phyloP scores from a whole-genome alignment of 176 grass and related monocot species.

The Tuctoria greenei region DNA sequence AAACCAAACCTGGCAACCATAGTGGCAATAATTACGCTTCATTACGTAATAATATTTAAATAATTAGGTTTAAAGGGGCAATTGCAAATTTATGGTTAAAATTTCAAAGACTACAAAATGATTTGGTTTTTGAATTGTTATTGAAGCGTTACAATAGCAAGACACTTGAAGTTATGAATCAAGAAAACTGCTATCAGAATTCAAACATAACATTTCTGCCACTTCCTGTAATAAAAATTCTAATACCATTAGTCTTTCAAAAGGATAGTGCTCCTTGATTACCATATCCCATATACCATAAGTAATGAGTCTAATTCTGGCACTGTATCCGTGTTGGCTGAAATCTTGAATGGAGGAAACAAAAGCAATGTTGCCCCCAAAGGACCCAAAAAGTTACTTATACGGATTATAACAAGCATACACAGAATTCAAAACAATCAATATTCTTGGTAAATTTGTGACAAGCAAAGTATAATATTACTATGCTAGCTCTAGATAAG shows the following conservation, averaged over 20 bases:
- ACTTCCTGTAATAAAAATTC: not conserved
- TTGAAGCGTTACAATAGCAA: not conserved
- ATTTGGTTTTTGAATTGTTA: not conserved
- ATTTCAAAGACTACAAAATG: not conserved
- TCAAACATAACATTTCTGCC: conserved; percentile 21
- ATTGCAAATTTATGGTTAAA: not conserved
- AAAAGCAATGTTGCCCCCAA: not conserved
- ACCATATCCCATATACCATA: not conserved
- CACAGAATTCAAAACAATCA: not conserved
- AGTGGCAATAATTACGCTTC: not conserved
- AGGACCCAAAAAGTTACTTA: not conserved
- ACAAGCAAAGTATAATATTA: not conserved
- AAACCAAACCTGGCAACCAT: not conserved
- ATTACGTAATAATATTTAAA: not conserved
- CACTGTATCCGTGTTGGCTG: not conserved
- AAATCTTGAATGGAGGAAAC: not conserved
- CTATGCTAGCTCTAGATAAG: not conserved
- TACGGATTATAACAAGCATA: not conserved
- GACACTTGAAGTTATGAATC: not conserved
- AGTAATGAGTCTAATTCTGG: not conserved
- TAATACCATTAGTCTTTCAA: not conserved
- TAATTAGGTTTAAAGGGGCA: not conserved
- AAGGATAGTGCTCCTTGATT: not conserved
- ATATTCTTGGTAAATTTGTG: not conserved
- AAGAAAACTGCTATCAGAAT: not conserved